These are phyloP conservation scores for Xylaria cubensis DNA, from an alignment of 495 filamentous ascomycete genomes.

Conservation along the genomic window DNA sequence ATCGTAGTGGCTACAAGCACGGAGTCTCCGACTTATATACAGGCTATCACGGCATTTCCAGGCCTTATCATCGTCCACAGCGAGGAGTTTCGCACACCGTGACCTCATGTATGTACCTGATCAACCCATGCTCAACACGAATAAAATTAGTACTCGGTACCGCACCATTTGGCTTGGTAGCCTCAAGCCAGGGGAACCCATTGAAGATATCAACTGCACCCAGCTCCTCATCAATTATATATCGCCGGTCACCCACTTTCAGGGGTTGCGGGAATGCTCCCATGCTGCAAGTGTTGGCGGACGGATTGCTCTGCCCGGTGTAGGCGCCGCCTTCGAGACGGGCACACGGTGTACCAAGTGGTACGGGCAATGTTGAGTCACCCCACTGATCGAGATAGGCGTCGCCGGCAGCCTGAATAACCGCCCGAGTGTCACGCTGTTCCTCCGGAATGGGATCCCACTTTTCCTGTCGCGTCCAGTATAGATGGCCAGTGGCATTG, in stretches of 20 bases:
- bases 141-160: slow-evolving; percentile 31
- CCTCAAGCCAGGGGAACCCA: slow-evolving; percentile 49
- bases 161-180: slow-evolving; percentile 32
- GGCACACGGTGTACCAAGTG: slow-evolving; percentile 54
- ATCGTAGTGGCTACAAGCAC: background rate
- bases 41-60: background rate
- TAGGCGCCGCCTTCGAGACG: slow-evolving; percentile 56
- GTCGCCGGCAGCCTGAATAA: slow-evolving; percentile 54
- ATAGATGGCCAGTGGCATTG: slow-evolving; percentile 46
- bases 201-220: slow-evolving; percentile 52
- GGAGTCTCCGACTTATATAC: background rate
- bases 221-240: slow-evolving; percentile 54
- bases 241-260: slow-evolving; percentile 40
- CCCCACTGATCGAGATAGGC: slow-evolving; percentile 54
- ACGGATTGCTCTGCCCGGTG: slow-evolving; percentile 37
- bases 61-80: slow-evolving; percentile 10
- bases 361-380: slow-evolving; percentile 49
- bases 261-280: slow-evolving; percentile 26
- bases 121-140: slow-evolving; percentile 45
- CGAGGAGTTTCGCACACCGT: slow-evolving; percentile 35
- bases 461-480: slow-evolving; percentile 46
- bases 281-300: slow-evolving; percentile 48
- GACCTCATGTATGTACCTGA: slow-evolving; percentile 49
- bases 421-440: slow-evolving; percentile 45
- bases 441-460: slow-evolving; percentile 49